Base-by-base conservation (phyloP, 805 yeast genomes). In the Monosporozyma aquatica region DNA sequence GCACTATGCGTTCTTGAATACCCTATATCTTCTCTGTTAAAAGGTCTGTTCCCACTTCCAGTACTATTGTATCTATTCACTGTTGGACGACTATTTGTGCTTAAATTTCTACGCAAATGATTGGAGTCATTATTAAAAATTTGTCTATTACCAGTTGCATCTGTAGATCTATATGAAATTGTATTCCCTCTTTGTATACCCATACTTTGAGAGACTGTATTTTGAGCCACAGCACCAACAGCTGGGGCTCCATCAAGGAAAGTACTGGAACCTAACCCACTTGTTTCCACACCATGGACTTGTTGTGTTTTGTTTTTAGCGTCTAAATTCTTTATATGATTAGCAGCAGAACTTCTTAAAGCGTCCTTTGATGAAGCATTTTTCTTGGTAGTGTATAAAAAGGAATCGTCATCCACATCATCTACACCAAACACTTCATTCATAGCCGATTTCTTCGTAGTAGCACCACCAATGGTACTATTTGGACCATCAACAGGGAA, bases 191-290 rank as follows among this genome's bases (percentile, higher is more conserved):
- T 76, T 25, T 79, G 76, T 47, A 89, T 64, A 1, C 79, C 80
- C 17, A 37, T 42, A 30, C 64, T 70, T 29, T 67, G 69, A 29
- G 51, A 51, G 14, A 62, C 62, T 20, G 73, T 35, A 24, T 24
- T 35, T 18, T n/a, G 15, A 6, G 15, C 29, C 20, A 13, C 17
- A 3, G 21, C 6, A 10, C 32, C 20, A 63, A 61, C 43, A 4
- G 97, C 98, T 11, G 97, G 97, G 0, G 97, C 92, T 27, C 98
- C 98, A 61, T 92, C 96, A 47, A 90, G 60, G 59, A 90, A 90
- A 0, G 98, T 90, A 2, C 95, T 75, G 1, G 90, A 76, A 3
- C 98, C 98, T 34, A 92, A 71, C 1, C 98, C 98, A 41, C 82
- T 71, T 1, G 97, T 84, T 2, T 83, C 72, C 38, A 76, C 75